Evolutionary conservation across 768 basidiomycete genomes (phyloP).

Genomic region (Collybia mongolica): DNA sequence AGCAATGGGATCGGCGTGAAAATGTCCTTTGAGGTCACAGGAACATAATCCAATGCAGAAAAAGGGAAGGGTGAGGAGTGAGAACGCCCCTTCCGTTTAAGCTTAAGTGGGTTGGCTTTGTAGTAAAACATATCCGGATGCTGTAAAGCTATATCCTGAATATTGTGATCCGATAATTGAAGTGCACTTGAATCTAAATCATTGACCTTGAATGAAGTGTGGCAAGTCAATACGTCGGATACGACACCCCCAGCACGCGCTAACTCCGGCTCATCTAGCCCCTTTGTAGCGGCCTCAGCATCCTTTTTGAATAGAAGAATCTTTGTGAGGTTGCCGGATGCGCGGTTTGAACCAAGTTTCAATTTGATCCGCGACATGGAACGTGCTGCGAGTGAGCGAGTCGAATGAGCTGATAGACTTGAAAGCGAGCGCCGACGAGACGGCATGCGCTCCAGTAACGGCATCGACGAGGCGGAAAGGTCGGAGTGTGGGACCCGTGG

Average conservation of each 20-base stretch:
- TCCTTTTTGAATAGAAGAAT: conserved; percentile 51
- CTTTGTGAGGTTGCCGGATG: conserved; percentile 52
- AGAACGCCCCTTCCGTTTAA: conserved; percentile 56
- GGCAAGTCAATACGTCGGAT: conserved; percentile 26
- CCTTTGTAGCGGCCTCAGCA: neutral
- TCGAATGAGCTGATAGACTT: conserved; percentile 45
- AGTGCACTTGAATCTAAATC: conserved; percentile 16
- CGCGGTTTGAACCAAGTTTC: conserved; percentile 41
- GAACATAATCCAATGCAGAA: conserved; percentile 60
- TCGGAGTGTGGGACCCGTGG: conserved; percentile 10
- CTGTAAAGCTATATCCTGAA: conserved; percentile 3
- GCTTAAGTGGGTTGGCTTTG: conserved; percentile 1
- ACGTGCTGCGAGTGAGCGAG: conserved; percentile 38
- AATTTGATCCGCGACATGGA: conserved; percentile 49
- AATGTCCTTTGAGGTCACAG: conserved; percentile 44
- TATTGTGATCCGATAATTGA: conserved; percentile 7
- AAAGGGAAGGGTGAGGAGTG: conserved; percentile 65
- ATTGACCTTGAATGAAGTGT: conserved; percentile 29
- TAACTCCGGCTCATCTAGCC: too few relatives aligned
- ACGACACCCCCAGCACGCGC: neutral
- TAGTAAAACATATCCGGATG: conserved; percentile 4
- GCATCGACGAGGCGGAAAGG: conserved; percentile 14
- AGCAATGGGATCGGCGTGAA: conserved; percentile 50
- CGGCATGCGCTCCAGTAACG: conserved; percentile 31
- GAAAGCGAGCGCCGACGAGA: conserved; percentile 58